Base-by-base conservation (phyloP, 2,329 filamentous ascomycete genomes). In the Graphilbum ipis-grandicollis region DNA sequence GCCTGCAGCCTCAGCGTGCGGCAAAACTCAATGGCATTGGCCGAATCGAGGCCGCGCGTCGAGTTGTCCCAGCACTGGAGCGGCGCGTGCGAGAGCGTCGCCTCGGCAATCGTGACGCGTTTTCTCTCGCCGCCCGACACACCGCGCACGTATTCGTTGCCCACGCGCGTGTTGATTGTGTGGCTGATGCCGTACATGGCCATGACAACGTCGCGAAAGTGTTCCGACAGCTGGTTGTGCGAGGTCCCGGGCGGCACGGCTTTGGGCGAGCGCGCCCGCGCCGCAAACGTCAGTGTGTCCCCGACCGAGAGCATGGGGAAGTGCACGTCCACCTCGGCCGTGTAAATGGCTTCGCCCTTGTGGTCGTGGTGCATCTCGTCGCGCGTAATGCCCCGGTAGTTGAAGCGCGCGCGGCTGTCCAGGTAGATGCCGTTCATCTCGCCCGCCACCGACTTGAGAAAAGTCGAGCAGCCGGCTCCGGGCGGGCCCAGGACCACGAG, bases 261-360 rank as follows among this genome's bases (percentile, higher is more conserved):
- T 31, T 69, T 67, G 2, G 78, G 76, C 34, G 75, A 68, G 39
- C 78, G 66, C 9, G 80, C 78, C n/a, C 70, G 64, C 4, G 81
- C 79, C 15, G 81, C 81, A 43, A 86, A 86, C 39, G 72, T 77
- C 32, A 88, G 64, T 1, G 82, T 90, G 46, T 88, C 77, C 36
- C 79, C 79, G 33, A 86, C 80, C 2, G 70, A 75, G 47, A 88
- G 57, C 56, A 75, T 70, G 12, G 80, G 78, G 50, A 86, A 86
- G 55, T 86, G 79, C 3, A 80, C 75, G 51, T 90, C 83, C 25
- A 82, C 76, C 54, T 88, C 82, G 40, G 80, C 80, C 0, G 79
- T 86, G 57, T 88, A 90, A 52, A 90, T 86, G 42, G 79, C 79
- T 56, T 90, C 82, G 44, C 83, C 82, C 19, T 79, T 74, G 58